These are phyloP conservation scores for Claviceps maximensis DNA, from an alignment of 2,329 filamentous ascomycete species.

Conservation along the genomic window DNA sequence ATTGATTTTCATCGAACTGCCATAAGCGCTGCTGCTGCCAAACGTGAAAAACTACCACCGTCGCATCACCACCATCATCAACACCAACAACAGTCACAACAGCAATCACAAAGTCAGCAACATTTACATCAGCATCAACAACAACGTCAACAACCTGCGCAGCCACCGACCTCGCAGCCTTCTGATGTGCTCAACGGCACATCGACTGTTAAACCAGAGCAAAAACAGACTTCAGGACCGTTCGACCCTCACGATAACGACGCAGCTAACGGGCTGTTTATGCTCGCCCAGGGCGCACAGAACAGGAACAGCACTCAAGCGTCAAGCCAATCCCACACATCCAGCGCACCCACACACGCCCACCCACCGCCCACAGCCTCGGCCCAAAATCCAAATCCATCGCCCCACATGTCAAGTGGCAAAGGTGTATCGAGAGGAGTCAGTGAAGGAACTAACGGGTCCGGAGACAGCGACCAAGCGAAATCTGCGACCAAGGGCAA, in stretches of 20 bases:
- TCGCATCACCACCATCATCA: slow-evolving; percentile 11
- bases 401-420: slow-evolving; percentile 36
- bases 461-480: slow-evolving; percentile 59
- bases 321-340: slow-evolving; percentile 32
- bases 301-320: slow-evolving; percentile 46
- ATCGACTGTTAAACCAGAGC: slow-evolving; percentile 29
- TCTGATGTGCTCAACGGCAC: slow-evolving; percentile 34
- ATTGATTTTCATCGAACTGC: slow-evolving; percentile 92
- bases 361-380: slow-evolving; percentile 28
- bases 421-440: slow-evolving; percentile 40
- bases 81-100: slow-evolving; percentile 20
- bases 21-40: slow-evolving; percentile 60
- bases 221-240: slow-evolving; percentile 44
- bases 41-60: slow-evolving; percentile 33
- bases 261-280: slow-evolving; percentile 84
- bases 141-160: slow-evolving; percentile 12
- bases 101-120: slow-evolving; percentile 22
- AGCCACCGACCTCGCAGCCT: slow-evolving; percentile 37
- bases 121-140: slow-evolving; percentile 14
- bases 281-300: slow-evolving; percentile 67
- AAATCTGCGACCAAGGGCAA: slow-evolving; percentile 53
- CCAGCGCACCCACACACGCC: slow-evolving; percentile 34
- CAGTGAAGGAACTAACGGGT: slow-evolving; percentile 58
- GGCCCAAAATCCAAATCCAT: slow-evolving; percentile 25
- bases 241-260: slow-evolving; percentile 89